Evolutionary conservation across 352 stramenopile species (phyloP), one percentile per base, ranked within the genome.

Genomic region (Globisporangium nodosum): DNA sequence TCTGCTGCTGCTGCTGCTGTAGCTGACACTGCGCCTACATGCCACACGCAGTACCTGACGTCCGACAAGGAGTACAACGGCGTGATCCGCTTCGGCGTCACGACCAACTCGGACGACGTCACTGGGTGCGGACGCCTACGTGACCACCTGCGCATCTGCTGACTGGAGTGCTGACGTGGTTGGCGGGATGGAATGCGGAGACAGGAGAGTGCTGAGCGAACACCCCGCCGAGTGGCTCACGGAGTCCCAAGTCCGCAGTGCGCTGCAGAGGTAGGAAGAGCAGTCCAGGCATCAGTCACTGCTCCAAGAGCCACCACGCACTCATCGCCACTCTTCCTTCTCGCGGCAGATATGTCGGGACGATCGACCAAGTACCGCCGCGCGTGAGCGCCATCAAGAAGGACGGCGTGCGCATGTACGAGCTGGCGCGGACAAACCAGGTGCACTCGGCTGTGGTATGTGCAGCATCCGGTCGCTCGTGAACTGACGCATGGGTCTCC

Each of bases 101-200:
- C 82, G 0, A 94, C 87, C 8, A 68, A 79, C 64, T 78, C 84
- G 30, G 87, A 96, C 68, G 87, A 96, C 54, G 81, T 93, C 60
- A 92, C 79, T 6, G 87, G 77, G 80, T 88, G 53, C 16, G 60
- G 31, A 35, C 33, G 15, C 35, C 20, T 49, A 16, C 21, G 31
- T 15, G 31, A 35, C 16, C 8, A 12, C 3, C 33, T 3, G 33
- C 8, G 24, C 24, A 27, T 12, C 33, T 8, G 37, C 37, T 15
- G 37, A 18, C 3, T 1, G 3, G 12, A 43, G 11, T 18, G 12
- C 37, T 43, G 37, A 43, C 37, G 12, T 15, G 12, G 0, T 9
- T 13, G 9, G 12, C 11, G 35, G 8, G 11, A 4, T 11, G 11
- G 33, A 12, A 37, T 37, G 33, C 6, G 30, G 18, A 33, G 21